Base-by-base conservation (phyloP, 208 protist genomes). In the Herpetomonas tarakana region DNA sequence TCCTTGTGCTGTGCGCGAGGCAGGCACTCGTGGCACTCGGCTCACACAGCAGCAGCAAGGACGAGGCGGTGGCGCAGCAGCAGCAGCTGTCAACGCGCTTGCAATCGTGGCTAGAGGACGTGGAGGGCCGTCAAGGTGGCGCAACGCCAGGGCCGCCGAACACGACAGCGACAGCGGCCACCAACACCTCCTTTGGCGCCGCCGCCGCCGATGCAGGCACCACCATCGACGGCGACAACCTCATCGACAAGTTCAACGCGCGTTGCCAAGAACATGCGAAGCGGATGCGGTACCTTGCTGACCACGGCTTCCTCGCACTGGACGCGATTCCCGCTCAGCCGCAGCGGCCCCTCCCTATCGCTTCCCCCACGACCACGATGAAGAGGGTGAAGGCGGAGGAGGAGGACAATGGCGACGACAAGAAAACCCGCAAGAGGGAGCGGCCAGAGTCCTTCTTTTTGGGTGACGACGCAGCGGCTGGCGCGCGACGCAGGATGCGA, bases 61-160 rank as follows among this genome's bases (percentile, higher is more conserved):
- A n/a, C n/a, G n/a, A n/a, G n/a, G n/a, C n/a, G n/a, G n/a, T n/a
- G n/a, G n/a, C n/a, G n/a, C n/a, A n/a, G n/a, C n/a, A n/a, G n/a
- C n/a, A n/a, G n/a, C n/a, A n/a, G n/a, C n/a, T n/a, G n/a, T n/a
- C n/a, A n/a, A n/a, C n/a, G n/a, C n/a, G n/a, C n/a, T n/a, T n/a
- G n/a, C n/a, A 71, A 50, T 46, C 53, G 21, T 94, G 83, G 82
- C 25, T 71, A 4, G 45, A 65, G 22, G 73, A 86, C 29, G 53
- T 87, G n/a, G 58, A 31, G 49, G 41, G 62, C 41, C 79, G 83
- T 11, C 0, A 39, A 35, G 51, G 35, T 14, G 46, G 29, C 18
- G 14, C 51, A 7, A 28, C 24, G 16, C 22, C 41, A 38, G n/a
- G n/a, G n/a, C n/a, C n/a, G n/a, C n/a, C n/a, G n/a, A n/a, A n/a